phyloP scores from a whole-genome alignment of 345 rosid genomes.

The Gossypioides kirkii region DNA sequence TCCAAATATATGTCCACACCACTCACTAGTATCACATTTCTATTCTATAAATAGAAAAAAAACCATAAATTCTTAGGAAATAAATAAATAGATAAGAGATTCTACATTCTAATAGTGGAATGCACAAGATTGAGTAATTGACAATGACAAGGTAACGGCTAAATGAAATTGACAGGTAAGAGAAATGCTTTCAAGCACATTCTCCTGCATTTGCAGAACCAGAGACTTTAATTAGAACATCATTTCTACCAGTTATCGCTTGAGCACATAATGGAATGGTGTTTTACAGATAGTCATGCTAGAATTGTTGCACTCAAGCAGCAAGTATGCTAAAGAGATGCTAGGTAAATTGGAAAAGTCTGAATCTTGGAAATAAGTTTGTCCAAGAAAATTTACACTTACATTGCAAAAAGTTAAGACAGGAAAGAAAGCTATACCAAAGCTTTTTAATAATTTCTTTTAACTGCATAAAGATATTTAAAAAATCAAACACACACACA shows the following conservation, averaged over 20 bases:
- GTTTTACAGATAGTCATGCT: neutral
- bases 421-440: neutral
- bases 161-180: neutral
- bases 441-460: neutral
- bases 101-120: neutral
- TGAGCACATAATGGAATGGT: neutral
- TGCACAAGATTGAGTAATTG: neutral
- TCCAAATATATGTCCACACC: too few species aligned
- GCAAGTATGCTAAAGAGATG: neutral
- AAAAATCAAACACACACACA: neutral
- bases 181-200: neutral
- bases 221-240: neutral
- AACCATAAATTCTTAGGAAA: neutral
- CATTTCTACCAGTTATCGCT: neutral
- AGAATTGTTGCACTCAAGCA: neutral
- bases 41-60: neutral
- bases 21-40: neutral
- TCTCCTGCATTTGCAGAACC: neutral
- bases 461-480: neutral
- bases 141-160: slow-evolving; percentile 1
- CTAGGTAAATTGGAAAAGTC: neutral
- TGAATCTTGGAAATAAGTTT: neutral
- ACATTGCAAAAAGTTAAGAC: neutral
- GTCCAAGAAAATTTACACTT: neutral
- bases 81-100: neutral